Evolutionary conservation across 164 flowering plant species (phyloP).

Genomic region (Nelumbo lutea): DNA sequence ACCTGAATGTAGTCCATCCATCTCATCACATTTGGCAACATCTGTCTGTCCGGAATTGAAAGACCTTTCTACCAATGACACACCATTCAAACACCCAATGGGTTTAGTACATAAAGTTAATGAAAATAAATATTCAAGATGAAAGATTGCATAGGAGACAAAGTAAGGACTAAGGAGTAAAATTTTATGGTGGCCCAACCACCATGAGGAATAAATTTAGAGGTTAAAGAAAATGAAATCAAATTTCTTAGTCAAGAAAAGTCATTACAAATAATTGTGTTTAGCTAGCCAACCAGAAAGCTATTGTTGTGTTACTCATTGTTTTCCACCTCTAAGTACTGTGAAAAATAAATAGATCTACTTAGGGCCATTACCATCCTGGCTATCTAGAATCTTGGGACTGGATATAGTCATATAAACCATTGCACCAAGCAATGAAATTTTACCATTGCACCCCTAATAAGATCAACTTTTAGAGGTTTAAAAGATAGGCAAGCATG

Average conservation of each 20-base stretch:
- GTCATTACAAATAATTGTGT: neutral
- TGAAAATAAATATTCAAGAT: no score
- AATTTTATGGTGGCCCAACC: no score
- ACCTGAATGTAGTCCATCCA: slow-evolving; percentile 97
- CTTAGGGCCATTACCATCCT: no score
- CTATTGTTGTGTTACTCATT: neutral
- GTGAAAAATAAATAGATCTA: neutral
- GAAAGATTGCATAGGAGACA: no score
- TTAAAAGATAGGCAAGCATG: neutral
- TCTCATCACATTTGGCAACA: slow-evolving; percentile 64
- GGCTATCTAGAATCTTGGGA: no score
- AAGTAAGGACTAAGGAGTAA: no score
- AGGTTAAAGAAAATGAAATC: no score
- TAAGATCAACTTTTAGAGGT: neutral
- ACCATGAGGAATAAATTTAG: no score
- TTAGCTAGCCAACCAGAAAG: neutral
- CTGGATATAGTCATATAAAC: no score
- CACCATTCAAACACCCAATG: neutral
- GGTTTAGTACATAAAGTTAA: no score
- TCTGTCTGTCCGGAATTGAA: slow-evolving; percentile 41
- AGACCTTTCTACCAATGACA: slow-evolving; percentile 44
- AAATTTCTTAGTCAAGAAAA: no score
- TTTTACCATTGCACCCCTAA: neutral
- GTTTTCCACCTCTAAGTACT: neutral
- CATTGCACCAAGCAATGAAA: no score